A percentile compares a stretch with the other conserved stretches of the same genome.
Evolutionary conservation across 495 filamentous ascomycete species (phyloP).

Genomic region (Diplogelasinospora grovesii): DNA sequence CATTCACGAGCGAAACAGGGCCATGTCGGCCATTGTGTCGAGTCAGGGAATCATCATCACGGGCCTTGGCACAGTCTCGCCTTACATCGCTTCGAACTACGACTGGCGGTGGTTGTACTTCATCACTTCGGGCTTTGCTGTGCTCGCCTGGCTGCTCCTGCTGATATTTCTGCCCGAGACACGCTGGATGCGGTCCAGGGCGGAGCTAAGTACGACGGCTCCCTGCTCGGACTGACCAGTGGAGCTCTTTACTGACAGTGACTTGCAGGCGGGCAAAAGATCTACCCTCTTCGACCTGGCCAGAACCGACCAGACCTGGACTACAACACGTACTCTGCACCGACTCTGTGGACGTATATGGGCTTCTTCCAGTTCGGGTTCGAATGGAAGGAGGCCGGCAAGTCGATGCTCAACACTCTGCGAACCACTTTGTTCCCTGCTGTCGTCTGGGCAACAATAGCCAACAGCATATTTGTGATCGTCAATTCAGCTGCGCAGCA

Average conservation of each 20-base stretch:
- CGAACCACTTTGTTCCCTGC: slow-evolving; percentile 16
- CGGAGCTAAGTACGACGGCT: slow-evolving; percentile 1
- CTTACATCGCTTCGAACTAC: slow-evolving; percentile 15
- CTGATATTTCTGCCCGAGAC: slow-evolving; percentile 19
- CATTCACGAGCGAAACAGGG: slow-evolving; percentile 22
- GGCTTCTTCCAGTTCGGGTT: slow-evolving; percentile 12
- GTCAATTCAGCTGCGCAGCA: slow-evolving; percentile 15
- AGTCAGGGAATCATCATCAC: slow-evolving; percentile 19
- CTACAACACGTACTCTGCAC: slow-evolving; percentile 1
- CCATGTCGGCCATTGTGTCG: slow-evolving; percentile 17
- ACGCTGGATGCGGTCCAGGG: slow-evolving; percentile 12
- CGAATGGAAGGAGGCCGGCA: slow-evolving; percentile 11
- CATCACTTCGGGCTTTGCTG: slow-evolving; percentile 15
- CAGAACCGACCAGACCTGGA: slow-evolving; percentile 14
- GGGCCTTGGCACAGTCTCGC: slow-evolving; percentile 15
- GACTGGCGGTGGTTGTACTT: slow-evolving; percentile 24
- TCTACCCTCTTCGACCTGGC: slow-evolving; percentile 8
- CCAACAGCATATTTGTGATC: slow-evolving; percentile 20
- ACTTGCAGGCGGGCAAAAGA: slow-evolving; percentile 5
- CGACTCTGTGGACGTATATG: slow-evolving; percentile 10
- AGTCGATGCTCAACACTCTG: slow-evolving; percentile 16
- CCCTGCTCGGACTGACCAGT: background rate
- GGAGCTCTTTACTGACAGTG: background rate
- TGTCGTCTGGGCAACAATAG: slow-evolving; percentile 17
- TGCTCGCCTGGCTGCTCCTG: slow-evolving; percentile 17